Base-by-base conservation (phyloP, 2,329 filamentous ascomycete species). In the Arachnopeziza araneosa region DNA sequence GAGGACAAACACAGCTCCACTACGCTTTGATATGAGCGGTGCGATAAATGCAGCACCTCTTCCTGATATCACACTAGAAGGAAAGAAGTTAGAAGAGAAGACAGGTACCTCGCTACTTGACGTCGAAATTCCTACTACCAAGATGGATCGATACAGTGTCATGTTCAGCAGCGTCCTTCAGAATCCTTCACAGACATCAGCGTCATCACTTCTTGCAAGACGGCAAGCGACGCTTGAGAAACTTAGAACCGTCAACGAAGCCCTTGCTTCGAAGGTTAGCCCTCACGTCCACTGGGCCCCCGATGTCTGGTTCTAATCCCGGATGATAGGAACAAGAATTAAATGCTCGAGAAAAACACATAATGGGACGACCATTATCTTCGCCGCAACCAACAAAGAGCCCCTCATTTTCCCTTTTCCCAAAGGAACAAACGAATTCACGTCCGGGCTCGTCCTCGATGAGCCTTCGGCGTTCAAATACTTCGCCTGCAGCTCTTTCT, bases 141-240 rank as follows among this genome's bases (percentile, higher is more conserved):
- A 88, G 63, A 80, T 98, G 80, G 93, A 97, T 72, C 81, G 93
- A 54, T 98, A 96, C 68, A 96, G 92, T 67, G 83, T 97, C 65
- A 97, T 97, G 93, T 97, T 98, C 70, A 85, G 87, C 58, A 83
- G 83, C 48, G 79, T 97, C 7, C 77, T 96, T 24, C 82, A 84
- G 62, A 68, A 68, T 26, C 61, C 67, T 32, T 51, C 49, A 14
- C 36, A 63, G 23, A 61, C 61, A 26, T 67, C 60, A 24, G 63
- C 63, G 9, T 67, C 67, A 50, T 59, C 64, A 24, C 75, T 87
- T 8, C 74, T 86, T 24, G 79, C 79, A 24, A 79, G 83, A 60
- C 78, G 84, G 50, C 84, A 87, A 65, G 83, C 82, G 8, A 84
- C 81, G 0, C 70, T 86, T 14, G 79, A 84, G 57, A 83, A 79